Percentiles rank a stretch among this genome's conserved stretches.
Conservation (phyloP, 2,329 filamentous ascomycete genomes). For the Colletotrichum destructivum region DNA sequence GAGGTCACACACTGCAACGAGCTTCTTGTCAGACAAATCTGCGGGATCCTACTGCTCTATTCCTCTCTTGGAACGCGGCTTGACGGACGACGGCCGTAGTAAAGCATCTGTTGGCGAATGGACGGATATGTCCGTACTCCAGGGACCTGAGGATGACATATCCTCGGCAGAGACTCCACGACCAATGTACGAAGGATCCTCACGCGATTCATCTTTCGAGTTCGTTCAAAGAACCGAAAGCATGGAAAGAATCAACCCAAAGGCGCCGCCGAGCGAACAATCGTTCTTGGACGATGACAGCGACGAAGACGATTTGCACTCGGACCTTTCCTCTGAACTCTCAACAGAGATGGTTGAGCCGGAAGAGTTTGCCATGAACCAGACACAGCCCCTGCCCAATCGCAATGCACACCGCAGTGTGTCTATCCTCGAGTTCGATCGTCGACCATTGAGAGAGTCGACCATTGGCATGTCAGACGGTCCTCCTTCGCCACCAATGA, state of each 20-base stretch:
- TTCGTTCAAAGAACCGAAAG: slow-evolving; percentile 69
- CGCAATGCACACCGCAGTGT: slow-evolving; percentile 26
- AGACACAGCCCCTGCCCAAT: slow-evolving; percentile 14
- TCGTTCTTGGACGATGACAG: slow-evolving; percentile 66
- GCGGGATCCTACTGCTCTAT: slow-evolving; percentile 83
- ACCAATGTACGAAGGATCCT: slow-evolving; percentile 42
- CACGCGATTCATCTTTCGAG: slow-evolving; percentile 61
- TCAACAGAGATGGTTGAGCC: slow-evolving; percentile 63
- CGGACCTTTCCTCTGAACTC: slow-evolving; percentile 75
- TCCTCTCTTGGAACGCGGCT: slow-evolving; percentile 80
- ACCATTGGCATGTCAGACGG: slow-evolving; percentile 24
- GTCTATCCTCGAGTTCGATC: slow-evolving; percentile 28
- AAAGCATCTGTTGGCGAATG: slow-evolving; percentile 62
- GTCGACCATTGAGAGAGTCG: slow-evolving; percentile 32
- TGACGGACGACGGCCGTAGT: slow-evolving; percentile 65
- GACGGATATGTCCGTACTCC: slow-evolving; percentile 70
- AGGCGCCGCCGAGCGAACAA: slow-evolving; percentile 50
- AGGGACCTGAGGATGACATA: slow-evolving; percentile 61
- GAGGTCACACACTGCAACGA: slow-evolving; percentile 53
- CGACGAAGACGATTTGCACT: slow-evolving; percentile 61
- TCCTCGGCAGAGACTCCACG: slow-evolving; percentile 36
- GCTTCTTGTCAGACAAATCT: slow-evolving; percentile 73
- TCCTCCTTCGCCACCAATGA: slow-evolving; percentile 62
- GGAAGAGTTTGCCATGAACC: slow-evolving; percentile 43
- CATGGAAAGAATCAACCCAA: slow-evolving; percentile 59